Base-by-base conservation (phyloP, 306 rosid species). In the Malus fusca region DNA sequence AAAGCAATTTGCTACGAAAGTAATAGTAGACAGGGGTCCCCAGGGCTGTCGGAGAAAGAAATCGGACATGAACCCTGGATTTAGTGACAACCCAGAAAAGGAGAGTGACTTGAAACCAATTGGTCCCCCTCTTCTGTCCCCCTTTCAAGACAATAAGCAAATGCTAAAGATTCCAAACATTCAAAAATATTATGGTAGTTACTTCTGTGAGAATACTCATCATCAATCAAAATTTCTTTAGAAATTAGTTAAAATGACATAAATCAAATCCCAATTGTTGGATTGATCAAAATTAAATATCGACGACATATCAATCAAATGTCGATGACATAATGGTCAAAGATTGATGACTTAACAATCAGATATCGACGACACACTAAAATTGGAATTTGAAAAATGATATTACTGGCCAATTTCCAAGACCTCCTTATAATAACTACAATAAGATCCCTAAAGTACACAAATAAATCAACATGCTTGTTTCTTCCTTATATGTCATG, bases 101-200 rank as follows among this genome's bases (percentile, higher is more conserved):
- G 82, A 86, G 84, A 86, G 87, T 82, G 93, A 88, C 87, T 84
- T 82, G 83, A 84, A 89, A 78, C 89, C 84, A 69, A 88, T 86
- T 81, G 90, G 98, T 88, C 93, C 98, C 93, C 92, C 71, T 51
- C 75, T 35, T 13, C 77, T 90, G 93, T 88, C 85, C 84, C 84
- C 85, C 44, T 85, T 84, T 76, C 33, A 75, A 83, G 86, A 87
- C 92, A 89, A 85, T 73, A 64, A 75, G 75, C 75, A 77, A 79
- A 84, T 83, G 83, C 83, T 68, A 79, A 76, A 83, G 86, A 88
- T 84, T 89, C 93, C 90, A 88, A 84, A 82, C 81, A 84, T 48
- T 85, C 91, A 90, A 84, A 84, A 75, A 87, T 61, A 26, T 82
- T 51, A 51, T 51, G 55, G 90, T 81, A 48, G 63, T 86, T 72